phyloP scores from a whole-genome alignment of 495 filamentous ascomycete species.

The Apiosordaria backusii region DNA sequence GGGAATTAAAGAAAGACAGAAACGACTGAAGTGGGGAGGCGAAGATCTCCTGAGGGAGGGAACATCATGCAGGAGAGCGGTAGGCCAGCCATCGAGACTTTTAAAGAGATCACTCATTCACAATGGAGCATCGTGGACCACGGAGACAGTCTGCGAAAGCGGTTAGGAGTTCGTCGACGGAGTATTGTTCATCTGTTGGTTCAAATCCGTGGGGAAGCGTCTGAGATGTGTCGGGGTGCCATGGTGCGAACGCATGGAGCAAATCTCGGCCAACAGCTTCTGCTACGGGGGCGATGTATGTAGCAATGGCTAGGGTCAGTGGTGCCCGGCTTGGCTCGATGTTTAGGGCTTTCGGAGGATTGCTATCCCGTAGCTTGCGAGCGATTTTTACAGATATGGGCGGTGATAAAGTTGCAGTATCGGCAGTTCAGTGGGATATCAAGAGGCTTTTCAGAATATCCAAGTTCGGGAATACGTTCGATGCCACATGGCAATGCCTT shows the following conservation, averaged over 20 bases:
- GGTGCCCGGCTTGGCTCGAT: background rate
- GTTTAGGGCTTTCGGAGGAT: too few species aligned
- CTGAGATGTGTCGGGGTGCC: background rate
- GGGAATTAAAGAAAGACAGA: background rate
- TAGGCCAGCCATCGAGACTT: background rate
- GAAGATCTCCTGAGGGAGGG: constrained; percentile 4
- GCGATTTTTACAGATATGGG: background rate
- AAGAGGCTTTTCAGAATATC: background rate
- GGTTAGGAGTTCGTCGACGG: background rate
- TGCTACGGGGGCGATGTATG: background rate
- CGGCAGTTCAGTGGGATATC: too few species aligned
- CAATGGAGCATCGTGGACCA: background rate
- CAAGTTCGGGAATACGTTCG: background rate
- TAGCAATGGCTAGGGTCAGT: background rate
- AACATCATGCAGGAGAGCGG: background rate
- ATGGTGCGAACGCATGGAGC: background rate
- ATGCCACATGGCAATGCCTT: background rate
- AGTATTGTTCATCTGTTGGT: background rate
- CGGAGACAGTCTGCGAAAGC: background rate
- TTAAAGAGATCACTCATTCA: background rate
- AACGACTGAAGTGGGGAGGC: background rate
- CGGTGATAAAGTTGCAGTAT: too few species aligned
- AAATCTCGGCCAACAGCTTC: background rate
- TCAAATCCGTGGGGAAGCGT: background rate
- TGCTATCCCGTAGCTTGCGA: background rate